A percentile compares a stretch with the other conserved stretches of the same genome.
These are phyloP conservation scores for Rhizophora apiculata DNA, from an alignment of 345 rosid species.

Conservation along the genomic window DNA sequence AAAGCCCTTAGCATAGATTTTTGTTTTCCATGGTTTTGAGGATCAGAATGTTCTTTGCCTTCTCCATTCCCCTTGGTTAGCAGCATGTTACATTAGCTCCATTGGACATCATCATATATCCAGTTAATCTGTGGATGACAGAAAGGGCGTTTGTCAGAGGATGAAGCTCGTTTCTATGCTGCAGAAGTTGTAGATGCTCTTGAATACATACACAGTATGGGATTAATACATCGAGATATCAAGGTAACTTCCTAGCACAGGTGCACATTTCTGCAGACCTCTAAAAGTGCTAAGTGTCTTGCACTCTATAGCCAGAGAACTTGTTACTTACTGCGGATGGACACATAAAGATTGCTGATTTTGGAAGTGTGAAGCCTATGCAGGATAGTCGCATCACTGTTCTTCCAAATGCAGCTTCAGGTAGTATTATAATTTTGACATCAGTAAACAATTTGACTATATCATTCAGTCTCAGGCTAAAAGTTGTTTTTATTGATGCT, in stretches of 20 bases:
- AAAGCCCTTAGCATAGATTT: neutral
- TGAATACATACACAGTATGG: constrained; percentile 86
- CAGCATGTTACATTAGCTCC: neutral
- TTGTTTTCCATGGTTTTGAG: neutral
- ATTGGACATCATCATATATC: constrained; percentile 3
- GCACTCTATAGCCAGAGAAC: constrained; percentile 83
- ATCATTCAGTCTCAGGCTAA: constrained; percentile 2
- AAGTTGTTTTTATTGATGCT: neutral
- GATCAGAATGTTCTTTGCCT: neutral
- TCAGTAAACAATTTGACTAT: neutral
- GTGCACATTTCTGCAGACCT: constrained; percentile 6
- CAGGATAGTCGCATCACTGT: constrained; percentile 86
- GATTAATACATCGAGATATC: constrained; percentile 95
- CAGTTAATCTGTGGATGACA: constrained; percentile 27
- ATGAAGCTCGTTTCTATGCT: constrained; percentile 86
- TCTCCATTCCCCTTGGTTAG: neutral
- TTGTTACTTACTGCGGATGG: constrained; percentile 75
- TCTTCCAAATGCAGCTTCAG: constrained; percentile 95
- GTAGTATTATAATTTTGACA: constrained; percentile 33
- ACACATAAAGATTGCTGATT: constrained; percentile 92
- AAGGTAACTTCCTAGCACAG: constrained; percentile 49
- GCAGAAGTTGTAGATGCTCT: constrained; percentile 97
- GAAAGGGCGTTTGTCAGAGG: constrained; percentile 80
- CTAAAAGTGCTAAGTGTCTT: constrained; percentile 20
- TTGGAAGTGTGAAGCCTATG: constrained; percentile 98